These are phyloP conservation scores for Cajanus cajan DNA, from an alignment of 306 rosid species.

Conservation along the genomic window DNA sequence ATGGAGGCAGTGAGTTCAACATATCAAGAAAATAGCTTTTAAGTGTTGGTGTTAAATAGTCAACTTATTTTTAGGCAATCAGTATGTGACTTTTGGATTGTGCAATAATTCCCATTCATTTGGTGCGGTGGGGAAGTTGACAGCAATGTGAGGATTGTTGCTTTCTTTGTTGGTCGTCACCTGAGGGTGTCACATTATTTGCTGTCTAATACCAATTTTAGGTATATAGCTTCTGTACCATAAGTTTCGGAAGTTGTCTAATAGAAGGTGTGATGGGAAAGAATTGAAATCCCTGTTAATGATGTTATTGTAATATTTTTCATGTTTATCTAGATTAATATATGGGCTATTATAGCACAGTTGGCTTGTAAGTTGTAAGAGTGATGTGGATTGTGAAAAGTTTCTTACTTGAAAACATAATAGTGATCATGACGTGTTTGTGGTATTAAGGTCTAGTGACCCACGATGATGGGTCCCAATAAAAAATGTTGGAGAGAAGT, in stretches of 20 bases:
- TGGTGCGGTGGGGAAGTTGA: conserved; percentile 8
- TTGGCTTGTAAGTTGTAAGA: conserved; percentile 6
- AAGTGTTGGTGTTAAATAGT: not conserved
- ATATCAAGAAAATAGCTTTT: not conserved
- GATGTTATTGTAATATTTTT: not conserved
- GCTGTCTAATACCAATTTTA: not conserved
- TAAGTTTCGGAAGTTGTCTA: not conserved
- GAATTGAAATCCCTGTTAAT: conserved; percentile 4
- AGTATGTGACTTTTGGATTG: not conserved
- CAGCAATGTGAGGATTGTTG: not conserved
- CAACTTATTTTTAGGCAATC: not conserved
- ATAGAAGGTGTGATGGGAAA: not conserved
- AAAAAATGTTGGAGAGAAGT: not conserved
- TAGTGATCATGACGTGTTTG: not conserved
- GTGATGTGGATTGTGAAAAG: not conserved
- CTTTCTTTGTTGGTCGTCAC: conserved; percentile 1
- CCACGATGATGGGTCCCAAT: not conserved
- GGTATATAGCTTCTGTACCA: not conserved
- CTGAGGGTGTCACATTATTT: not conserved
- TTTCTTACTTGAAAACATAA: not conserved
- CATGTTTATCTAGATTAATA: not conserved
- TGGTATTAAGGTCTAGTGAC: not conserved
- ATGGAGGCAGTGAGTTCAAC: not conserved
- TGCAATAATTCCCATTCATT: not conserved
- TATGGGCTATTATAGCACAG: not conserved